phyloP scores from a whole-genome alignment of 108 stramenopile genomes.

The Pelagomonas calceolata region DNA sequence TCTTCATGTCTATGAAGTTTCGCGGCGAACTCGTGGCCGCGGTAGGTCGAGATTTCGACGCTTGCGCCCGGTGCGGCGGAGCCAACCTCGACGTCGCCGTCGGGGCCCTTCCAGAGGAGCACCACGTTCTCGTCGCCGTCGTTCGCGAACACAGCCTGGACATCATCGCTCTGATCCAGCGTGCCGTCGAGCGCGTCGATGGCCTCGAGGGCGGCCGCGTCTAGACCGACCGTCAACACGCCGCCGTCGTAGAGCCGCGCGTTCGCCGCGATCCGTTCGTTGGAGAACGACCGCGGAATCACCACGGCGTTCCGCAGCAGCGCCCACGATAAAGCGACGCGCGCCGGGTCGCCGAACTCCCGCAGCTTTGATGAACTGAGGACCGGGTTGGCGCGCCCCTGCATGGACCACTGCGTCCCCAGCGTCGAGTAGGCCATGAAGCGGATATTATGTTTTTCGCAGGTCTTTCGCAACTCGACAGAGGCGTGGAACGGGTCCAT shows the following conservation, averaged over 20 bases:
- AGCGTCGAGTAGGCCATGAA: constrained; percentile 37
- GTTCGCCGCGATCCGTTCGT: constrained; percentile 14
- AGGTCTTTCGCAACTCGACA: constrained; percentile 18
- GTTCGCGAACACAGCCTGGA: not conserved
- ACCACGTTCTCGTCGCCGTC: not conserved
- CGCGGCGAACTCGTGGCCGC: too few relatives aligned
- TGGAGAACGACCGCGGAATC: constrained; percentile 17
- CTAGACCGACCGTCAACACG: not conserved
- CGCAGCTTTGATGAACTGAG: not conserved
- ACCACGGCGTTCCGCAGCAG: constrained; percentile 19
- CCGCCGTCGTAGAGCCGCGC: not conserved
- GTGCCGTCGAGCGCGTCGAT: not conserved
- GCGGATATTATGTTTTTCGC: constrained; percentile 16
- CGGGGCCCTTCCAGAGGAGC: too few relatives aligned
- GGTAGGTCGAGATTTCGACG: too few relatives aligned
- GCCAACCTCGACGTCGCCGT: too few relatives aligned
- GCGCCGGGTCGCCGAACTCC: constrained; percentile 13
- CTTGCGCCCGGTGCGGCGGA: too few relatives aligned
- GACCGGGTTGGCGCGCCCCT: constrained; percentile 17
- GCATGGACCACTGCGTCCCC: constrained; percentile 24
- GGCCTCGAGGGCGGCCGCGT: not conserved
- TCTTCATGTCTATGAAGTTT: too few relatives aligned
- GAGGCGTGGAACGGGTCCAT: constrained; percentile 43
- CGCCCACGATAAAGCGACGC: constrained; percentile 22
- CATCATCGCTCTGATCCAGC: not conserved